A percentile compares a stretch with the other conserved stretches of the same genome.
These are phyloP conservation scores for Dryadomyces quercus-mongolicae DNA, from an alignment of 2,329 filamentous ascomycete genomes.

Conservation along the genomic window DNA sequence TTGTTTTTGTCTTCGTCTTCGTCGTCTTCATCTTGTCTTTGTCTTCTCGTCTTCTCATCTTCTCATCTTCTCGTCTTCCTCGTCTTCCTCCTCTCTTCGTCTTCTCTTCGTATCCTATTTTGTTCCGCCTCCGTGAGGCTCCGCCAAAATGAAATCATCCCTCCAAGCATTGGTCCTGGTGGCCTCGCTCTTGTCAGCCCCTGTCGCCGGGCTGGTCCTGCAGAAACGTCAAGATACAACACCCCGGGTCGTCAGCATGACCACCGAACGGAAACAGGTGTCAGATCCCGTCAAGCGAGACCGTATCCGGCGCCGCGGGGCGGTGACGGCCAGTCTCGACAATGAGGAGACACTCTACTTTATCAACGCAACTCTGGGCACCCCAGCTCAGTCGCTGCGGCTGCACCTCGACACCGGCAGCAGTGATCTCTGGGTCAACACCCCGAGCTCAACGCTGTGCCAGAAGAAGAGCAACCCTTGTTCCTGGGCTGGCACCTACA, in stretches of 20 bases:
- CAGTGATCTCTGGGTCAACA: slow-evolving; percentile 62
- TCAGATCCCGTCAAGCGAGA: slow-evolving; percentile 31
- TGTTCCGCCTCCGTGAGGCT: not conserved
- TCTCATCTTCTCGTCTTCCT: not conserved
- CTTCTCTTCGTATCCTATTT: not conserved
- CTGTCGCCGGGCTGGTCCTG: slow-evolving; percentile 17
- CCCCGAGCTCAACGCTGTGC: slow-evolving; percentile 49
- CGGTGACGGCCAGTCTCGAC: slow-evolving; percentile 34
- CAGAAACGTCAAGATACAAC: slow-evolving; percentile 20
- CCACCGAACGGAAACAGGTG: slow-evolving; percentile 27
- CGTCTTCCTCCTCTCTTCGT: no score
- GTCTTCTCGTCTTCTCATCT: not conserved
- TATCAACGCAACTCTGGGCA: slow-evolving; percentile 50
- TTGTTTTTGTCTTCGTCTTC: not conserved
- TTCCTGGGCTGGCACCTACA: slow-evolving; percentile 51
- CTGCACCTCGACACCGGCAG: slow-evolving; percentile 58
- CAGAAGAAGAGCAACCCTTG: slow-evolving; percentile 37
- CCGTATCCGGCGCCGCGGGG: slow-evolving; percentile 25
- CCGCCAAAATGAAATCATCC: slow-evolving; percentile 21
- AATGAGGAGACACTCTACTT: slow-evolving; percentile 55
- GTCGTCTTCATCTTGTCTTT: no score
- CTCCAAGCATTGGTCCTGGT: slow-evolving; percentile 16
- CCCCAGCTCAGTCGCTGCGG: slow-evolving; percentile 42
- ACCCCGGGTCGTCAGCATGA: slow-evolving; percentile 30
- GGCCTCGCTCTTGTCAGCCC: slow-evolving; percentile 17